These are phyloP conservation scores for Penicillium verrucosum DNA, from an alignment of 2,329 filamentous ascomycete species.

Conservation along the genomic window DNA sequence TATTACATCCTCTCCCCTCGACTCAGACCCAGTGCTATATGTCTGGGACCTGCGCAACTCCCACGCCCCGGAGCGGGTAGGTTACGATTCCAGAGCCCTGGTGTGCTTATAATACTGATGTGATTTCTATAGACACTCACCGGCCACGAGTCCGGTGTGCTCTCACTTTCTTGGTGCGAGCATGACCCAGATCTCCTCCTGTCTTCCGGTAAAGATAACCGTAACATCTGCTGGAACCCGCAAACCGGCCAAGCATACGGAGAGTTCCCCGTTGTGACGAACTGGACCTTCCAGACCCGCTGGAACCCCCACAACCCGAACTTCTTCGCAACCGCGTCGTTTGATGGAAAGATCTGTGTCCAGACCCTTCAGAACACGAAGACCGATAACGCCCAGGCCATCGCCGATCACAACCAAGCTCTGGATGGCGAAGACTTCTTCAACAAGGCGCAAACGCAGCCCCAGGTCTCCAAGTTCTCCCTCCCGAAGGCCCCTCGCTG, in stretches of 20 bases:
- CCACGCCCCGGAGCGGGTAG: slow-evolving; percentile 74
- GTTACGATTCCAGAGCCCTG: slow-evolving; percentile 7
- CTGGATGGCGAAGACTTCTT: slow-evolving; percentile 96
- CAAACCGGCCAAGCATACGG: slow-evolving; percentile 83
- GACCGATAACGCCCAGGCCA: slow-evolving; percentile 61
- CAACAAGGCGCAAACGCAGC: slow-evolving; percentile 84
- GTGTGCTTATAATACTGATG: slow-evolving; percentile 12
- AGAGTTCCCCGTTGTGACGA: slow-evolving; percentile 96
- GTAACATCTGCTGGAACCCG: slow-evolving; percentile 93
- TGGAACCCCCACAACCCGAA: slow-evolving; percentile 93
- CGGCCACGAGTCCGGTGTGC: slow-evolving; percentile 89
- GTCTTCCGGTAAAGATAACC: slow-evolving; percentile 94
- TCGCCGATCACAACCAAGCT: slow-evolving; percentile 61
- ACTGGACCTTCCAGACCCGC: slow-evolving; percentile 95
- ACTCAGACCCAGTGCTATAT: slow-evolving; percentile 81
- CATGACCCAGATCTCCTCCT: slow-evolving; percentile 86
- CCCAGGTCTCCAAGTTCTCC: slow-evolving; percentile 85
- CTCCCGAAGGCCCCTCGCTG: slow-evolving; percentile 82
- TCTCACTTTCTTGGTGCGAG: slow-evolving; percentile 92
- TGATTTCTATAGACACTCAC: slow-evolving; percentile 61
- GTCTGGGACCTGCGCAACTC: slow-evolving; percentile 96
- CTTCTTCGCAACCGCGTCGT: slow-evolving; percentile 90
- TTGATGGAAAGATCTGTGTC: slow-evolving; percentile 92
- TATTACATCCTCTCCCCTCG: slow-evolving; percentile 85
- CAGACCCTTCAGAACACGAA: slow-evolving; percentile 95